Conservation (phyloP, 148 eudicot genomes). For the Simmondsia chinensis region DNA sequence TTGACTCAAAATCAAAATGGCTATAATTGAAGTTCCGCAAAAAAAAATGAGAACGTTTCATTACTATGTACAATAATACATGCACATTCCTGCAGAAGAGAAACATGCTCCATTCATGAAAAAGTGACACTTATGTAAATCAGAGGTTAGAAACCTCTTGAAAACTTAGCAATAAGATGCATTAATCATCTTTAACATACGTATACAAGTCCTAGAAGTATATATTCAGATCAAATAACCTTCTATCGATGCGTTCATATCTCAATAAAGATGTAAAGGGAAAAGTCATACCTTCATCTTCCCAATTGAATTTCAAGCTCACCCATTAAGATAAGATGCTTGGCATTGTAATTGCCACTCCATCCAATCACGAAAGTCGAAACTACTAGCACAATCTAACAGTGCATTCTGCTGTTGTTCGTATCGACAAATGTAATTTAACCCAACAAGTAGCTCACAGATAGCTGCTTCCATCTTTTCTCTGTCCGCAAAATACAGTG, state of each 20-base stretch:
- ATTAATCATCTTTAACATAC: slow-evolving; percentile 25
- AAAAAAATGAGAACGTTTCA: slow-evolving; percentile 1
- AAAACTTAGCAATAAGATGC: slow-evolving; percentile 27
- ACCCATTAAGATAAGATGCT: slow-evolving; percentile 27
- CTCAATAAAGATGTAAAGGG: not conserved
- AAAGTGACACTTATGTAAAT: slow-evolving; percentile 22
- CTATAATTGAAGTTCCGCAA: not conserved
- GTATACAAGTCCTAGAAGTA: slow-evolving; percentile 10
- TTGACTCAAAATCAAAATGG: not conserved
- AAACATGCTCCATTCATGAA: slow-evolving; percentile 1
- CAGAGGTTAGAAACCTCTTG: slow-evolving; percentile 20
- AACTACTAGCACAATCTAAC: slow-evolving; percentile 85
- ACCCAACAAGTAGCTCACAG: slow-evolving; percentile 69
- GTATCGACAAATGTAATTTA: slow-evolving; percentile 79
- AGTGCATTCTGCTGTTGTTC: slow-evolving; percentile 95
- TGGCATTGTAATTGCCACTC: slow-evolving; percentile 77
- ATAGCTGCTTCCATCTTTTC: slow-evolving; percentile 69
- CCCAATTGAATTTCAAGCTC: not conserved
- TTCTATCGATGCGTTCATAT: slow-evolving; percentile 4
- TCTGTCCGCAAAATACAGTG: slow-evolving; percentile 77
- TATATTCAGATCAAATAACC: slow-evolving; percentile 19
- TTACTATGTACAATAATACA: slow-evolving; percentile 14
- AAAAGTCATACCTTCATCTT: slow-evolving; percentile 5
- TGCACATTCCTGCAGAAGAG: slow-evolving; percentile 7
- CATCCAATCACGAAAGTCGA: slow-evolving; percentile 79